These are phyloP conservation scores for Saprolegnia parasitica DNA, from an alignment of 352 stramenopile genomes.

Conservation along the genomic window DNA sequence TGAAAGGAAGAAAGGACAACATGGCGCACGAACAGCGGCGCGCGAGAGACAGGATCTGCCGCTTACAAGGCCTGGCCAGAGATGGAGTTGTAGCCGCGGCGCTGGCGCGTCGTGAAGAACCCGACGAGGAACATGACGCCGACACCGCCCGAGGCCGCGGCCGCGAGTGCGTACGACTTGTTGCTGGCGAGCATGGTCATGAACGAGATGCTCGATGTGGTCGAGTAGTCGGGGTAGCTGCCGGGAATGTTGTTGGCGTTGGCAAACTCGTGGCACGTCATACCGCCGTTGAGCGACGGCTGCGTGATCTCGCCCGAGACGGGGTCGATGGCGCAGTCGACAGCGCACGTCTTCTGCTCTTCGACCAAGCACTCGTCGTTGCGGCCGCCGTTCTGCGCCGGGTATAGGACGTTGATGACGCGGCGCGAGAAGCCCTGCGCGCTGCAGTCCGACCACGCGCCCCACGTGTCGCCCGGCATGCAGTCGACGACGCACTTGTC, in stretches of 20 bases:
- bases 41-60: no score
- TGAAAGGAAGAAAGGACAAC: no score
- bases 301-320: slow-evolving; percentile 1
- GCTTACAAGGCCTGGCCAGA: not conserved
- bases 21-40: no score
- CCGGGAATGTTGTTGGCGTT: not conserved
- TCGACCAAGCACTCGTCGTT: slow-evolving; percentile 13
- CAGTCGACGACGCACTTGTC: slow-evolving; percentile 19
- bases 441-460: slow-evolving; percentile 1
- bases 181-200: slow-evolving; percentile 18
- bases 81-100: slow-evolving; percentile 21
- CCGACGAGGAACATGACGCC: slow-evolving; percentile 17
- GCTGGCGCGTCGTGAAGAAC: slow-evolving; percentile 8
- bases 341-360: slow-evolving; percentile 14
- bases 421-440: slow-evolving; percentile 7
- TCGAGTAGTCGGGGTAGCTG: slow-evolving; percentile 2
- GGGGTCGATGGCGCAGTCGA: slow-evolving; percentile 19
- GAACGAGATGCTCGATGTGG: slow-evolving; percentile 4
- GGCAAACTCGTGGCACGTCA: slow-evolving; percentile 2
- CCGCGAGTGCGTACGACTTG: slow-evolving; percentile 18
- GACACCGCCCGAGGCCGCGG: slow-evolving; percentile 5
- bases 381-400: slow-evolving; percentile 22
- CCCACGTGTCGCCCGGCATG: slow-evolving; percentile 15
- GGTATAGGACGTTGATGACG: slow-evolving; percentile 8
- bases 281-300: slow-evolving; percentile 11